phyloP scores from a whole-genome alignment of 805 yeast genomes.

The Cephaloascus albidus region DNA sequence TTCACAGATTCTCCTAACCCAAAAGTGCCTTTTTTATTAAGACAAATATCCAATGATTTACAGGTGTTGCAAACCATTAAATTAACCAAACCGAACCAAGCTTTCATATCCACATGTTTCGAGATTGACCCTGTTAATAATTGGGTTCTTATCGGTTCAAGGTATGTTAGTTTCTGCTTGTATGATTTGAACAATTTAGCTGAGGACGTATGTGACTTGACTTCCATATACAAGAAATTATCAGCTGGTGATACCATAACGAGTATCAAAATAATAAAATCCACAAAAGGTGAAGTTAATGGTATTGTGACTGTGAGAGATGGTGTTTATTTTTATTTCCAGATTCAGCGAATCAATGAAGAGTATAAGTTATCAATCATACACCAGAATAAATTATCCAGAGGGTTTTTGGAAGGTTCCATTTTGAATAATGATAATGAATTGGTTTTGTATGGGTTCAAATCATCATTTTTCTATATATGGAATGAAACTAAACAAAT shows the following conservation, averaged over 20 bases:
- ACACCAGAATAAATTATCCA: slow-evolving; percentile 55
- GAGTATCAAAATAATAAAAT: slow-evolving; percentile 31
- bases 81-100: slow-evolving; percentile 30
- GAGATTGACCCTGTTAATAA: slow-evolving; percentile 25
- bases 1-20: slow-evolving; percentile 66
- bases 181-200: slow-evolving; percentile 26
- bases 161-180: slow-evolving; percentile 57
- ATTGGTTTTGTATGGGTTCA: slow-evolving; percentile 69
- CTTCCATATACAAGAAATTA: slow-evolving; percentile 33
- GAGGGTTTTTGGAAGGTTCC: slow-evolving; percentile 79
- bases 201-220: slow-evolving; percentile 12
- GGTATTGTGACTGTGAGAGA: slow-evolving; percentile 52
- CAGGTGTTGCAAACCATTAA: slow-evolving; percentile 15
- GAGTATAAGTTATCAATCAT: slow-evolving; percentile 15
- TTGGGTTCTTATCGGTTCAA: slow-evolving; percentile 56
- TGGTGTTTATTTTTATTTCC: slow-evolving; percentile 44
- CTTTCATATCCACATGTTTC: slow-evolving; percentile 54
- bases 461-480: slow-evolving; percentile 65
- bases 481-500: slow-evolving; percentile 75
- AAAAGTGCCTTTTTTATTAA: slow-evolving; percentile 37
- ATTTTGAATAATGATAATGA: slow-evolving; percentile 31
- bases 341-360: slow-evolving; percentile 8
- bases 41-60: slow-evolving; percentile 23
- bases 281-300: slow-evolving; percentile 7
- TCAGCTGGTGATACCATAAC: slow-evolving; percentile 65